A percentile compares a stretch with the other conserved stretches of the same genome.
Evolutionary conservation across 805 yeast genomes (phyloP).

Genomic region (Nakazawaea siamensis): DNA sequence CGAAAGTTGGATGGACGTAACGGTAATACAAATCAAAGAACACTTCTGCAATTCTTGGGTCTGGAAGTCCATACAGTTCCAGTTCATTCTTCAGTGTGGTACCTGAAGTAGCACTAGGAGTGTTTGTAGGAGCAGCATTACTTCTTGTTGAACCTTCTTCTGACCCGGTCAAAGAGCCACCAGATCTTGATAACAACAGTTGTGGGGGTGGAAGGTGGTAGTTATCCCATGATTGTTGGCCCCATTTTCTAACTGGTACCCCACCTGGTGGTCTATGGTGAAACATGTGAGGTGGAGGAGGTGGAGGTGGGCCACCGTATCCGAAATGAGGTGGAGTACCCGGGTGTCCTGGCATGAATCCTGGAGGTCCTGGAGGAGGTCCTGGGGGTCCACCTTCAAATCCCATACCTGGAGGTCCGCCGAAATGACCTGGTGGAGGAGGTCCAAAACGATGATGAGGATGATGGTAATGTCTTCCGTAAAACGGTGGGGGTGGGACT

Average conservation of each 20-base stretch:
- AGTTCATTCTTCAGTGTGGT: not conserved
- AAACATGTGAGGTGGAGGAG: conserved; percentile 4
- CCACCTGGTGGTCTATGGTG: too few species aligned
- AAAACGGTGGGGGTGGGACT: too few species aligned
- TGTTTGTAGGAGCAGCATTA: too few species aligned
- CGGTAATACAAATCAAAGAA: conserved; percentile 31
- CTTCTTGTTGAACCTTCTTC: too few species aligned
- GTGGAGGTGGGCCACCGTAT: conserved; percentile 5
- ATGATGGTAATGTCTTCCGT: not conserved
- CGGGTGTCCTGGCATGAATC: too few species aligned
- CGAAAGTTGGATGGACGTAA: conserved; percentile 29
- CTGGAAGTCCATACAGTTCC: conserved; percentile 24
- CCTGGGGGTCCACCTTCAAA: not conserved
- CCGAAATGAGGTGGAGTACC: not conserved
- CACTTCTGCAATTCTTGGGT: conserved; percentile 22
- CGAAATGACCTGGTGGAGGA: not conserved
- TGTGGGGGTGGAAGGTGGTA: conserved; percentile 1
- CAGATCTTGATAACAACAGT: not conserved
- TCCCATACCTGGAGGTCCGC: not conserved
- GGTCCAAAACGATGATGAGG: not conserved
- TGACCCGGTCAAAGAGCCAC: too few species aligned
- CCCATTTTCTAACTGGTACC: too few species aligned
- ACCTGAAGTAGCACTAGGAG: too few species aligned
- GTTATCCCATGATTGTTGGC: not conserved
- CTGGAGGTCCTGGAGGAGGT: not conserved